phyloP scores from a whole-genome alignment of 306 rosid genomes.

The Prunus dulcis region DNA sequence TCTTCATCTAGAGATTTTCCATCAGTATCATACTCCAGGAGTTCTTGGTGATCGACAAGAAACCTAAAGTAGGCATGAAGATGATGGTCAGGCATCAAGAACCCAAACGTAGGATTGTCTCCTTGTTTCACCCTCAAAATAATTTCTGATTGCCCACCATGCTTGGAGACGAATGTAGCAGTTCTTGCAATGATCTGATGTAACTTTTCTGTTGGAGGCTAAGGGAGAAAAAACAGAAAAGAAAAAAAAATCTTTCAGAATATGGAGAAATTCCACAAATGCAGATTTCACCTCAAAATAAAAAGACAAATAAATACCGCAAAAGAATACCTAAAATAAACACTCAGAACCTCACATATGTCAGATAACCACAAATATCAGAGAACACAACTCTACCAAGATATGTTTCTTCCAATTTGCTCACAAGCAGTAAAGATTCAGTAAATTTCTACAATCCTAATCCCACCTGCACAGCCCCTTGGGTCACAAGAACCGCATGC shows the following conservation, averaged over 20 bases:
- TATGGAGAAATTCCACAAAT: slow-evolving; percentile 19
- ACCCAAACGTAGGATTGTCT: slow-evolving; percentile 85
- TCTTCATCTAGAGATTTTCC: slow-evolving; percentile 38
- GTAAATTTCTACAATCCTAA: slow-evolving; percentile 71
- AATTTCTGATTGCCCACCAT: slow-evolving; percentile 86
- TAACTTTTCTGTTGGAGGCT: slow-evolving; percentile 83
- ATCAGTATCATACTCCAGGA: slow-evolving; percentile 41
- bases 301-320: not conserved
- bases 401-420: slow-evolving; percentile 53
- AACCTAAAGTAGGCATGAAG: slow-evolving; percentile 78
- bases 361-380: slow-evolving; percentile 54
- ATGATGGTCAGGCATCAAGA: slow-evolving; percentile 81
- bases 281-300: slow-evolving; percentile 18
- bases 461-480: slow-evolving; percentile 90
- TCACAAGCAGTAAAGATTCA: slow-evolving; percentile 54
- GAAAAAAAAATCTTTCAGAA: slow-evolving; percentile 20
- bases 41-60: slow-evolving; percentile 75
- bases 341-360: slow-evolving; percentile 35
- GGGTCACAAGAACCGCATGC: slow-evolving; percentile 69
- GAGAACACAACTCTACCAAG: slow-evolving; percentile 61
- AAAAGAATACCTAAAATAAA: slow-evolving; percentile 19
- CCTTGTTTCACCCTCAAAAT: slow-evolving; percentile 91
- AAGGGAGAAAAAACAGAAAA: slow-evolving; percentile 32
- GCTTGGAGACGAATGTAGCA: slow-evolving; percentile 64
- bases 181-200: slow-evolving; percentile 89